These are phyloP conservation scores for Pleurotus pulmonarius DNA, from an alignment of 768 basidiomycete genomes.

Conservation along the genomic window DNA sequence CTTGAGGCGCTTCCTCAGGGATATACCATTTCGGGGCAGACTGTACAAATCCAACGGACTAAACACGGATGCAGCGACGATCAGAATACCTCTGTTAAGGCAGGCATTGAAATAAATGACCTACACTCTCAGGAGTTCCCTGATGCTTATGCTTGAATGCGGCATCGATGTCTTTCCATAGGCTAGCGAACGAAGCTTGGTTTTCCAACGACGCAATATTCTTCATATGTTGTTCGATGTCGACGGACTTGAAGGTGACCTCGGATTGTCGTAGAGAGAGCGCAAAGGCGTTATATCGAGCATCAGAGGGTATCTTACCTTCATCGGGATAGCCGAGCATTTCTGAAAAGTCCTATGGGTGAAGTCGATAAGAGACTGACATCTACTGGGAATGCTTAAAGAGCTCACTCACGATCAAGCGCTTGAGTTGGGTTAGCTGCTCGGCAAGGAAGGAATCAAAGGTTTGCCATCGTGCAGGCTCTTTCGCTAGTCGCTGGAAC, in stretches of 20 bases:
- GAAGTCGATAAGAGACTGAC: neutral
- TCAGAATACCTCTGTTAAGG: neutral
- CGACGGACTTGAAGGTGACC: neutral
- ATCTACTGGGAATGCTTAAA: neutral
- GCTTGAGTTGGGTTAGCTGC: conserved; percentile 3
- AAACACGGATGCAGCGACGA: neutral
- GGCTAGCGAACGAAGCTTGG: neutral
- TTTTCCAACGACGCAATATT: neutral
- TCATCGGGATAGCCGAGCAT: neutral
- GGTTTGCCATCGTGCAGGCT: neutral
- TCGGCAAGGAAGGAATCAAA: neutral
- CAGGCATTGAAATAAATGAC: no score
- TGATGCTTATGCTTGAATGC: neutral
- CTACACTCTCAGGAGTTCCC: neutral
- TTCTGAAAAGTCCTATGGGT: neutral
- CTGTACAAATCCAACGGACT: neutral
- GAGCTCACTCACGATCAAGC: neutral
- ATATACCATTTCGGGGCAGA: neutral
- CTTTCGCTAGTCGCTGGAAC: neutral
- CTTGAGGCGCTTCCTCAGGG: neutral
- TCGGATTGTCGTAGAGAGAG: neutral
- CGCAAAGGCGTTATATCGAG: neutral
- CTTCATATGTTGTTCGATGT: neutral
- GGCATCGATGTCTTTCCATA: neutral
- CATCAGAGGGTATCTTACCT: neutral